Evolutionary conservation across 2,329 filamentous ascomycete species (phyloP), one percentile per base, ranked within the genome.

Genomic region (Verticillium albo-atrum): DNA sequence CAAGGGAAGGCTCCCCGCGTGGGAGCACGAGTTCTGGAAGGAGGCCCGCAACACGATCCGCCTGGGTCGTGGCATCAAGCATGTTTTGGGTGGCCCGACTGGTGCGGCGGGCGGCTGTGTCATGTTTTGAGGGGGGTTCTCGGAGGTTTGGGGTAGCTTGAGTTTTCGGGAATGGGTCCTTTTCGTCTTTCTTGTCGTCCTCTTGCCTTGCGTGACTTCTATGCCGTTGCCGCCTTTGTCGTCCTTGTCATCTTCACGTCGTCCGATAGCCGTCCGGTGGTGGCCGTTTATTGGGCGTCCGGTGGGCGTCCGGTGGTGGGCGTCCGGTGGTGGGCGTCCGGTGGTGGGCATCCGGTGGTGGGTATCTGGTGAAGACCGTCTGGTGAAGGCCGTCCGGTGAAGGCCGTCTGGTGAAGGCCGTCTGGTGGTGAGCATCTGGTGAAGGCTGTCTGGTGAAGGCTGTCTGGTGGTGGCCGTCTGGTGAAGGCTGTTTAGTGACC

Each of bases 41-140:
- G 55, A 20, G 3, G 62, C 62, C 27, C 63, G 68, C 3, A 70
- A 71, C 57, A 69, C 64, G 56, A 58, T 69, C 26, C 60, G 63
- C 4, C 23, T 67, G 6, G 64, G 65, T 23, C 37, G 37, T 47
- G 37, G 37, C 9, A 47, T 23, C n/a, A 47, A 47, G 37, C 37
- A 47, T 12, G n/a, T 23, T 5, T 10, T 47, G 37, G 37, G 37
- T 9, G n/a, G 23, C n/a, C 20, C 37, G 37, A 47, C 37, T 6
- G 9, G 15, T 23, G 37, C n/a, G n/a, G 20, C 37, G 6, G 20
- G 37, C 6, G 9, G 17, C n/a, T 47, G 37, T n/a, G 37, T 47
- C 15, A 47, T 47, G n/a, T 10, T 25, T 6, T 23, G 37, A 47
- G n/a, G 23, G n/a, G 7, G 17, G n/a, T 20, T 20, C 12, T 20